Percentiles rank a stretch among this genome's conserved stretches.
Evolutionary conservation across 192 early-diverging fungal genomes (phyloP).

Genomic region (Podila epicladia): DNA sequence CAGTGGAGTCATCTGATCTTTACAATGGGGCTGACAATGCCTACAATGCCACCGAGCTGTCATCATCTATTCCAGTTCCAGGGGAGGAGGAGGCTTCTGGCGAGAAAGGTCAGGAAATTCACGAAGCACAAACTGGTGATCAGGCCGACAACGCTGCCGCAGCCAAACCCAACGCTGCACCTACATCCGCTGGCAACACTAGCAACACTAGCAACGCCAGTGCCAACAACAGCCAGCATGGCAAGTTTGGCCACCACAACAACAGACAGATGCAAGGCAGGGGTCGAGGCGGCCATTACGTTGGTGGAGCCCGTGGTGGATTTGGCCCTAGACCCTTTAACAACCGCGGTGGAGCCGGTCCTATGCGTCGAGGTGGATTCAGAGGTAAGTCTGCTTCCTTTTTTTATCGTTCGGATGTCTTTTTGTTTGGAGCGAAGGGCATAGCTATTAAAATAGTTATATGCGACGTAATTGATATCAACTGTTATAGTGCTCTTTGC

Average conservation of each 20-base stretch:
- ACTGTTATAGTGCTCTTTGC: no score
- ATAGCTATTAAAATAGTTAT: no score
- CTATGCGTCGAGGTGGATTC: conserved; percentile 38
- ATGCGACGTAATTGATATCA: no score
- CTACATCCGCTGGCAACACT: not conserved
- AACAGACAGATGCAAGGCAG: conserved; percentile 13
- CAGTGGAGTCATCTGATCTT: conserved; percentile 4
- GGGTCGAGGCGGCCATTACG: conserved; percentile 14
- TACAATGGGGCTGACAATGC: conserved; percentile 23
- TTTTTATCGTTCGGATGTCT: not conserved
- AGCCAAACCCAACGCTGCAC: not conserved
- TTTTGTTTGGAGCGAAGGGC: not conserved
- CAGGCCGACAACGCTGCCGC: not conserved
- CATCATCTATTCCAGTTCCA: conserved; percentile 14
- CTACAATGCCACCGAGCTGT: conserved; percentile 23
- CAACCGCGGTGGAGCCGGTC: conserved; percentile 29
- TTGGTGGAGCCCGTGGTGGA: not conserved
- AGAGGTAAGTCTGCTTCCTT: conserved; percentile 24
- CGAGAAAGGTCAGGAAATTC: not conserved
- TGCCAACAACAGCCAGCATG: not conserved
- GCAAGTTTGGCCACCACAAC: conserved; percentile 1
- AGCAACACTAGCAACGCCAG: not conserved
- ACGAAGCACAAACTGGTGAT: conserved; percentile 7
- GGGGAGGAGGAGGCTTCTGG: not conserved
- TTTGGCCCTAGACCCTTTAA: conserved; percentile 7